Evolutionary conservation across 2,329 filamentous ascomycete genomes (phyloP).

Genomic region (Magnaporthiopsis rhizophila): DNA sequence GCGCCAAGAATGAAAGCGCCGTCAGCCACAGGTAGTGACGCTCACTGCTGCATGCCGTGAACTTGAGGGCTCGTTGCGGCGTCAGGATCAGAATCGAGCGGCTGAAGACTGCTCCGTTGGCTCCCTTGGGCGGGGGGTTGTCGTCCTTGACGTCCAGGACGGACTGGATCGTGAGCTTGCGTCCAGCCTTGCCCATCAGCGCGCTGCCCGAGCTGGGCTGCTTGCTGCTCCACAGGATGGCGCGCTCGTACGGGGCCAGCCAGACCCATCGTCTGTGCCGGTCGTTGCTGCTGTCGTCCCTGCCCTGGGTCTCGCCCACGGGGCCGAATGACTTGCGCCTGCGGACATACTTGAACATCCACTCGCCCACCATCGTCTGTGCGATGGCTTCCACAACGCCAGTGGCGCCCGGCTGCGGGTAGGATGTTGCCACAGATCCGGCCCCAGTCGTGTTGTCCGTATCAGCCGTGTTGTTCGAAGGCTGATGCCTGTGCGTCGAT

Average conservation of each 20-base stretch:
- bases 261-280: conserved; percentile 98
- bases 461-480: conserved; percentile 51
- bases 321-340: conserved; percentile 72
- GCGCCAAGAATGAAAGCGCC: conserved; percentile 86
- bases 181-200: conserved; percentile 85
- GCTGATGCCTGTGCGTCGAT: conserved; percentile 46
- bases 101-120: conserved; percentile 58
- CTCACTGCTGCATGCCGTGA: conserved; percentile 75
- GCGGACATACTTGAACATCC: conserved; percentile 89
- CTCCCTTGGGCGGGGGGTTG: conserved; percentile 70
- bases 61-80: conserved; percentile 87
- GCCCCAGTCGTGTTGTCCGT: conserved; percentile 32
- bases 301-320: conserved; percentile 57
- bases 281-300: conserved; percentile 64
- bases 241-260: conserved; percentile 91
- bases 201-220: conserved; percentile 84
- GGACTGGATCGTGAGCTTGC: conserved; percentile 90
- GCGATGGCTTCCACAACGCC: conserved; percentile 94
- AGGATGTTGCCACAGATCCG: conserved; percentile 42
- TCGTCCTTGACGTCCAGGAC: conserved; percentile 96
- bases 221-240: conserved; percentile 97
- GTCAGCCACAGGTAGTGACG: conserved; percentile 94
- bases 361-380: conserved; percentile 96
- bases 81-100: conserved; percentile 93
- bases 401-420: conserved; percentile 53